Conservation (phyloP, 2,329 filamentous ascomycete species). For the Sporothrix protearum region DNA sequence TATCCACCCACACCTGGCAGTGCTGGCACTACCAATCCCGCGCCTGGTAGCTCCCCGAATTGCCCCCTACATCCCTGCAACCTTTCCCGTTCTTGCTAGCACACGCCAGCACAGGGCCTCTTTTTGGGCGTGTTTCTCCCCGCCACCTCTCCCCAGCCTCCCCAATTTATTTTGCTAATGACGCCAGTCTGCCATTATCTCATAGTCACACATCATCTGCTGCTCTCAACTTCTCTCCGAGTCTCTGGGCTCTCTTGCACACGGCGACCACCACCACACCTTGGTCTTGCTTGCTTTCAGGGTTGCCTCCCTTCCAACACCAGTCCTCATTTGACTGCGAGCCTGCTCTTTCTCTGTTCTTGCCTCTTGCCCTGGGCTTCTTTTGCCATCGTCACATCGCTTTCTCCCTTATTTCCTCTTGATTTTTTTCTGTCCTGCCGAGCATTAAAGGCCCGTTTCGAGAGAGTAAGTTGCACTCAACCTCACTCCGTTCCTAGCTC, state of each 20-base stretch:
- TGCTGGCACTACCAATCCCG: slow-evolving; percentile 16
- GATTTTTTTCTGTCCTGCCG: background rate
- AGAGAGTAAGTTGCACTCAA: slow-evolving; percentile 13
- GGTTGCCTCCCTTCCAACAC: slow-evolving; percentile 19
- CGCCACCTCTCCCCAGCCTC: slow-evolving; percentile 30
- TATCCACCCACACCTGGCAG: slow-evolving; percentile 15
- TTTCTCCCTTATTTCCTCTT: background rate
- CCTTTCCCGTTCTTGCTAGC: background rate
- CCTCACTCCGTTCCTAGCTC: background rate
- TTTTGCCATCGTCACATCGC: slow-evolving; percentile 13
- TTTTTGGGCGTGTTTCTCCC: slow-evolving; percentile 22
- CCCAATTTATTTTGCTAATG: slow-evolving; percentile 28
- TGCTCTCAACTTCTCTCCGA: background rate
- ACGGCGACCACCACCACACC: background rate
- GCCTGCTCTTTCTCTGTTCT: background rate
- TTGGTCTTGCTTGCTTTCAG: slow-evolving; percentile 16
- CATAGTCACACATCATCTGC: slow-evolving; percentile 8
- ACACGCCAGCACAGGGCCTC: slow-evolving; percentile 11
- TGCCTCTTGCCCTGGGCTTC: background rate
- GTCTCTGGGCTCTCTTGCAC: slow-evolving; percentile 5
- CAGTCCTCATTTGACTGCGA: slow-evolving; percentile 16
- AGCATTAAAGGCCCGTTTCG: background rate
- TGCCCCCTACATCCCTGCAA: slow-evolving; percentile 25
- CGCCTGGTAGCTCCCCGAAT: slow-evolving; percentile 15
- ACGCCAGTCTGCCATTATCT: slow-evolving; percentile 25